Base-by-base conservation (phyloP, 345 rosid species). In the Atalantia buxifolia region DNA sequence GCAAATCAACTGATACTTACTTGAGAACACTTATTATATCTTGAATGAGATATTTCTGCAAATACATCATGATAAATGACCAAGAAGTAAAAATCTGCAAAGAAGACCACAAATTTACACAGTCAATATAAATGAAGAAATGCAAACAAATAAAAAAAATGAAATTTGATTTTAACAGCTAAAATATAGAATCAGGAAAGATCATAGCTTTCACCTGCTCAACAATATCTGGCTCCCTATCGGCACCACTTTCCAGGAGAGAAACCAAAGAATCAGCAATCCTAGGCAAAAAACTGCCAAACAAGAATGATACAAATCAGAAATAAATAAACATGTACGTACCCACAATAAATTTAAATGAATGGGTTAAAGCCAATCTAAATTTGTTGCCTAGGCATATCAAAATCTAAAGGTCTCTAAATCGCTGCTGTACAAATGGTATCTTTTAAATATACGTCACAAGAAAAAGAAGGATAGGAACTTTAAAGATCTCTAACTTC, bases 171-270 rank as follows among this genome's bases (percentile, higher is more conserved):
- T 70, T 50, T 31, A 71, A 73, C 33, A 33, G n/a, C 60, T 76
- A 1, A 61, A 19, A 53, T 4, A 53, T 16, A 24, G 62, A 31
- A 9, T 66, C 33, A 38, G 62, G 2, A 22, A 55, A 78, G 83
- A 71, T 33, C 35, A 74, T 55, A 60, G 68, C 56, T 28, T 60
- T 75, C 71, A 95, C 98, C 98, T 93, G 97, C 87, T 95, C 93
- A 81, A 95, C 79, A 76, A 93, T 90, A 78, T 95, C 98, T 27
- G 99, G 89, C 82, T 93, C 98, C 79, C 91, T 90, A 69, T 91
- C 90, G 25, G 91, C 99, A 72, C 98, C 98, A 85, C 79, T 85
- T 81, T 90, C 69, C 42, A 95, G 90, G 62, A 93, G 96, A 79
- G 82, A 76, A 55, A 84, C 86, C 16, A 91, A 72, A 64, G 97